A percentile compares a stretch with the other conserved stretches of the same genome.
These are phyloP conservation scores for Eucalyptus cloeziana DNA, from an alignment of 345 rosid species.

Conservation along the genomic window DNA sequence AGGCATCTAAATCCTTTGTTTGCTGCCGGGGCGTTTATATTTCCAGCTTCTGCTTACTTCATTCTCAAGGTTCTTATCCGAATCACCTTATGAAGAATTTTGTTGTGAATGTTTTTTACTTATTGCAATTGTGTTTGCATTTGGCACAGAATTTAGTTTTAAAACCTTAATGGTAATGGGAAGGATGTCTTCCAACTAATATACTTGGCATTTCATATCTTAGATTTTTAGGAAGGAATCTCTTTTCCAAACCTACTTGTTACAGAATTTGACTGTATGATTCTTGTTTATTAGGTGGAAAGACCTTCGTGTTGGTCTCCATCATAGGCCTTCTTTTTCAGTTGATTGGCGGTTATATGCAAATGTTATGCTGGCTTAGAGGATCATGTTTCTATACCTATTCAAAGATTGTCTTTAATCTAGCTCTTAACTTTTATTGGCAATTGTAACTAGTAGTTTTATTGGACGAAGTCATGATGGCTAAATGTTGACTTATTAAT, in stretches of 20 bases:
- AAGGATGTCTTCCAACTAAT: background rate
- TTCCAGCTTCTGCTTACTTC: slow-evolving; percentile 85
- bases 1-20: slow-evolving; percentile 42
- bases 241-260: background rate
- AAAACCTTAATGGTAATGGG: background rate
- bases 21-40: slow-evolving; percentile 68
- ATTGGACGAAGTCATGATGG: background rate
- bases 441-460: background rate
- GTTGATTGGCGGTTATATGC: background rate
- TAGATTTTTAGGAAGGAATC: background rate
- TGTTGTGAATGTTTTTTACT: background rate
- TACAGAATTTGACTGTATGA: background rate
- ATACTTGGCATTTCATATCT: background rate
- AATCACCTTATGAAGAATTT: background rate
- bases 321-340: background rate
- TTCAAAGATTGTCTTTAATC: background rate
- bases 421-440: background rate
- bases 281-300: background rate
- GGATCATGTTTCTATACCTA: background rate
- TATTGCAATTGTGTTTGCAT: background rate
- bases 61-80: slow-evolving; percentile 56
- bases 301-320: background rate
- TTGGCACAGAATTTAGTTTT: background rate
- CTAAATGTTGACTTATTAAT: background rate
- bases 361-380: background rate